A percentile compares a stretch with the other conserved stretches of the same genome.
These are phyloP conservation scores for Solidago caesia DNA, from an alignment of 129 eudicot species.

Conservation along the genomic window DNA sequence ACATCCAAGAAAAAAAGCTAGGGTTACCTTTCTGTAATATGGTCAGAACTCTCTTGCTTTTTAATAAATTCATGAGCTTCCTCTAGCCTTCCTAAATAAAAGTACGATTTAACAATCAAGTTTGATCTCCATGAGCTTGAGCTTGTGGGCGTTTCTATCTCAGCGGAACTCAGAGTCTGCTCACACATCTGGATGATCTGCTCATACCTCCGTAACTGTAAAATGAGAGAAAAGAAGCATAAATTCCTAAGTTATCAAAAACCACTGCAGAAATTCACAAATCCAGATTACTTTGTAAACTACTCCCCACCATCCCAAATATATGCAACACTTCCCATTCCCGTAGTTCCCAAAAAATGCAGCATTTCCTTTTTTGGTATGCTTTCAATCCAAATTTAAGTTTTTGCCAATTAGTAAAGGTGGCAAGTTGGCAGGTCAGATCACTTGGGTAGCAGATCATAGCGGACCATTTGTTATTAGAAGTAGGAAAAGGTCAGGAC, in stretches of 20 bases:
- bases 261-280: not conserved
- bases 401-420: not conserved
- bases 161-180: constrained; percentile 55
- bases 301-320: not conserved
- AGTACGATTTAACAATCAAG: constrained; percentile 57
- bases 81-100: constrained; percentile 74
- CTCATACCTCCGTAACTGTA: constrained; percentile 75
- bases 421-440: too few species aligned
- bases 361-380: not conserved
- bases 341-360: not conserved
- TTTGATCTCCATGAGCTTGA: constrained; percentile 52
- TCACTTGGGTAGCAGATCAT: too few species aligned
- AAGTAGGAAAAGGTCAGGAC: too few species aligned
- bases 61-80: constrained; percentile 71
- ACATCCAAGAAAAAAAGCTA: not conserved
- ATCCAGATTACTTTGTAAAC: constrained; percentile 1
- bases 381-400: not conserved
- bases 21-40: constrained; percentile 50
- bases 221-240: constrained; percentile 16
- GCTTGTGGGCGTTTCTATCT: constrained; percentile 34
- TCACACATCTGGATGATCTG: constrained; percentile 77
- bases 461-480: too few species aligned
- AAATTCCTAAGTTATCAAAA: not conserved
- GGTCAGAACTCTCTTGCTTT: constrained; percentile 56
- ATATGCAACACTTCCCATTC: not conserved